Evolutionary conservation across 2,329 filamentous ascomycete species (phyloP).

Genomic region (Cytospora schulzeri): DNA sequence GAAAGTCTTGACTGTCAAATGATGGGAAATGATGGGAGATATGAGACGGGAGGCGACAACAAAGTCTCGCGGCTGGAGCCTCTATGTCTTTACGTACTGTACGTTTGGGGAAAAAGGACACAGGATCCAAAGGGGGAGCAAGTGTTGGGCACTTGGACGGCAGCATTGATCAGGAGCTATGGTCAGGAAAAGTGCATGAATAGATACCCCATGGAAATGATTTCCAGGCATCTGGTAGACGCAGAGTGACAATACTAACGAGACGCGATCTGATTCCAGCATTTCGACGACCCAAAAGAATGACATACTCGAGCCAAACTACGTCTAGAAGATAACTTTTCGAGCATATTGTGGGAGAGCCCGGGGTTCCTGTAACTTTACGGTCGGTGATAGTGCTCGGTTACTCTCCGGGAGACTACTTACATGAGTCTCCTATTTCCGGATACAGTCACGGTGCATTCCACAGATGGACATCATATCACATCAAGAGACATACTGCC

Average conservation of each 20-base stretch:
- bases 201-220: slow-evolving; percentile 14
- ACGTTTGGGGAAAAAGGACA: neutral
- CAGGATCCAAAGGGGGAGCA: neutral
- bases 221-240: neutral
- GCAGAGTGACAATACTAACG: neutral
- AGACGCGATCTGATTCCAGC: neutral
- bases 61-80: neutral
- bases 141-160: neutral
- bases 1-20: neutral
- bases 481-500: neutral
- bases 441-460: neutral
- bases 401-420: no score
- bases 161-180: slow-evolving; percentile 6
- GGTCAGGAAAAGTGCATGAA: neutral
- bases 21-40: no score
- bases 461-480: neutral
- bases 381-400: no score
- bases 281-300: neutral
- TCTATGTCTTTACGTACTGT: neutral
- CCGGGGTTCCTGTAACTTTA: neutral
- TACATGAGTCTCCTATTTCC: neutral
- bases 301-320: neutral
- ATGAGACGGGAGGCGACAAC: neutral
- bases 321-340: neutral
- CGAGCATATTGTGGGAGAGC: neutral